Base-by-base conservation (phyloP, 805 yeast species). In the Ogataea pini region DNA sequence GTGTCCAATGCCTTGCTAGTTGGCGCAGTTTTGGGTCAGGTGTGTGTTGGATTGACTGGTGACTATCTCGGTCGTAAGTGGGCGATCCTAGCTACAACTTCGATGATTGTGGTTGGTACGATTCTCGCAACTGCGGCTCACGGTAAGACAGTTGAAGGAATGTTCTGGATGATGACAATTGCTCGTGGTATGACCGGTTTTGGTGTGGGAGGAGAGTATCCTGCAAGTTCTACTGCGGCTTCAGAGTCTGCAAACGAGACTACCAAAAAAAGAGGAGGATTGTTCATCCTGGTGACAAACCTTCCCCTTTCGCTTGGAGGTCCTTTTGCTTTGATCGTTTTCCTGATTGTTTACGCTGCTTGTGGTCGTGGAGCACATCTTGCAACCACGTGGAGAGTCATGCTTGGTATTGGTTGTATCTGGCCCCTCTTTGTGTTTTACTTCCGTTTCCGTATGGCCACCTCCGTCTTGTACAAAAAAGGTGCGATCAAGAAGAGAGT, bases 291-390 rank as follows among this genome's bases (percentile, higher is more conserved):
- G 63, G 85, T 82, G 27, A 85, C 92, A 14, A 86, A 86, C 63
- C 69, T 86, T 42, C 94, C 92, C 2, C 68, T 86, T 36, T 74
- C 86, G 3, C 72, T 86, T 34, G 94, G 95, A 43, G 89, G 89
- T 4, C 92, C 92, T n/a, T 79, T 86, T 62, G 86, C 89, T 13
- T 63, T 83, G 43, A 74, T 76, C 42, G 72, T 86, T 31, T 86
- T 86, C 60, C 71, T 86, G 58, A 83, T 86, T 56, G 89, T 86
- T 9, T 76, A 79, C 67, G 72, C 75, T 44, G 83, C 84, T 41
- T 78, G 84, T 27, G 76, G 77, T 31, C 57, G 59, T 7, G 69
- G 69, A 7, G 51, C 67, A 13, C 78, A 75, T 52, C 62, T 70
- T 43, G 67, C 68, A 13, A 83, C 83, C 2, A 65, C 83, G 29